phyloP scores from a whole-genome alignment of 495 filamentous ascomycete species.

The Lasiosphaeria hispida region DNA sequence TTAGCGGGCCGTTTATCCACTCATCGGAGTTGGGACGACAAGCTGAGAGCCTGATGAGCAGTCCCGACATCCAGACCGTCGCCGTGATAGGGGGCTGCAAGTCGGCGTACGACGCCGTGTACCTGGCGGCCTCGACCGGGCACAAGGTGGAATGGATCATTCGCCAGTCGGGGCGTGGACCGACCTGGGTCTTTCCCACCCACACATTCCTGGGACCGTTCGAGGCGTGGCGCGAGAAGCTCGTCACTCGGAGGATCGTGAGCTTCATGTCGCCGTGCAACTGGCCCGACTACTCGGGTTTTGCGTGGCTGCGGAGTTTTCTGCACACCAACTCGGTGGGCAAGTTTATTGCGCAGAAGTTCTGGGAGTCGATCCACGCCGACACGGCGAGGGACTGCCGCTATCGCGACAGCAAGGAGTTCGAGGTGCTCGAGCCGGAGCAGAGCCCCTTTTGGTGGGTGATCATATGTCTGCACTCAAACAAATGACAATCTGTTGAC shows the following conservation, averaged over 20 bases:
- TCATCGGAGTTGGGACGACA: constrained; percentile 48
- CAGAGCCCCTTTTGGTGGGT: constrained; percentile 58
- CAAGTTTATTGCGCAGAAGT: constrained; percentile 55
- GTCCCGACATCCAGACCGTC: constrained; percentile 31
- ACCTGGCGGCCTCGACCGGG: constrained; percentile 57
- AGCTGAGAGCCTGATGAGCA: constrained; percentile 18
- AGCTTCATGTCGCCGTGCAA: constrained; percentile 28
- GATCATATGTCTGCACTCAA: neutral
- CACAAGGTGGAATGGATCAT: constrained; percentile 71
- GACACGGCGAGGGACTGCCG: constrained; percentile 54
- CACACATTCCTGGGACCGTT: constrained; percentile 32
- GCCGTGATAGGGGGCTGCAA: constrained; percentile 67
- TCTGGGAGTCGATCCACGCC: constrained; percentile 57
- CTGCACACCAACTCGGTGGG: constrained; percentile 59
- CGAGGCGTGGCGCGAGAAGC: constrained; percentile 32
- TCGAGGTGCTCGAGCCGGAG: constrained; percentile 55
- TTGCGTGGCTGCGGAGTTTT: constrained; percentile 21
- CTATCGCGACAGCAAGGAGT: constrained; percentile 52
- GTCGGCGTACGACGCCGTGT: constrained; percentile 71
- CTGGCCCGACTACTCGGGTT: constrained; percentile 23
- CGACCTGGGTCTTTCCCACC: constrained; percentile 57
- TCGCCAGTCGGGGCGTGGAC: constrained; percentile 66
- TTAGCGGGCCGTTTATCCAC: constrained; percentile 60
- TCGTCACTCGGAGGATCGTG: constrained; percentile 51
- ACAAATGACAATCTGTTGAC: neutral